These are phyloP conservation scores for Wallacemonas sp. DNA, from an alignment of 208 protist species.

Conservation along the genomic window DNA sequence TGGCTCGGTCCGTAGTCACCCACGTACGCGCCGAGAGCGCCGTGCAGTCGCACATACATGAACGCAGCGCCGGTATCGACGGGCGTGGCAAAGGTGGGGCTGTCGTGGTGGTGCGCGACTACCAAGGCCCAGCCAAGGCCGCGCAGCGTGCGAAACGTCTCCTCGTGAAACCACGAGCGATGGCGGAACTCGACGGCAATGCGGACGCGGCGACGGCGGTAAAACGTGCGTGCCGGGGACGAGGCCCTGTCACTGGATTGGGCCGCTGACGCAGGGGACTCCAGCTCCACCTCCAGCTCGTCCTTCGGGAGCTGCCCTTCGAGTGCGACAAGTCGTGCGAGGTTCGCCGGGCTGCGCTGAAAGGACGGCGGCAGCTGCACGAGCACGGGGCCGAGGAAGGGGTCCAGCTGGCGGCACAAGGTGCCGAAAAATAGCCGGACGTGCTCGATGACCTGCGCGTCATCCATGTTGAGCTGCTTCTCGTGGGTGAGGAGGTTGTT, in stretches of 20 bases:
- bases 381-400: conserved; percentile 62
- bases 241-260: too few relatives aligned
- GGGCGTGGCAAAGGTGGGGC: conserved; percentile 42
- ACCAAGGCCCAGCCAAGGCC: conserved; percentile 64
- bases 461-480: conserved; percentile 52
- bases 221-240: neutral
- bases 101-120: conserved; percentile 62
- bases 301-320: conserved; percentile 37
- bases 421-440: conserved; percentile 53
- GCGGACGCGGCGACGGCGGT: conserved; percentile 31
- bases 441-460: conserved; percentile 41
- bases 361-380: conserved; percentile 77
- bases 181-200: conserved; percentile 80
- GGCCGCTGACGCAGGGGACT: neutral
- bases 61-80: conserved; percentile 67
- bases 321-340: conserved; percentile 45
- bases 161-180: conserved; percentile 56
- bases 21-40: conserved; percentile 42
- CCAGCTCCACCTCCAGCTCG: conserved; percentile 15
- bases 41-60: conserved; percentile 77
- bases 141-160: conserved; percentile 52
- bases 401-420: conserved; percentile 43
- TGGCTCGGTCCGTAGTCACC: conserved; percentile 69
- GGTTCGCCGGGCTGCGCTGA: conserved; percentile 32
- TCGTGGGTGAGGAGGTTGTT: conserved; percentile 78